A percentile compares a stretch with the other conserved stretches of the same genome.
Evolutionary conservation across 306 rosid species (phyloP).

Genomic region (Abrus precatorius): DNA sequence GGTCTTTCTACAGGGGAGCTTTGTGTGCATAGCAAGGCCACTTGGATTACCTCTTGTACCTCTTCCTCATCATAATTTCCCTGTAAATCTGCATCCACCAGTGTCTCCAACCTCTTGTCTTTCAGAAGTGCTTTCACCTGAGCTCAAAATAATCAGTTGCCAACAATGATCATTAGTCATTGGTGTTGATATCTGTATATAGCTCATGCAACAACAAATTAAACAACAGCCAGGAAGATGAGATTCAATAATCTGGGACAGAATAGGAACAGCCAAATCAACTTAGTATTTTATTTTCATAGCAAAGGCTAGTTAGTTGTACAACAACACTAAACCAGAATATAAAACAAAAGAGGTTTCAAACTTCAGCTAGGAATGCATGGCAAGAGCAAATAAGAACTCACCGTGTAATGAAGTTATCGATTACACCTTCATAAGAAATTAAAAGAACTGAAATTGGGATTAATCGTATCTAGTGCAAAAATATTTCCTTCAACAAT

Average conservation of each 20-base stretch:
- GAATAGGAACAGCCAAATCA: conserved; percentile 18
- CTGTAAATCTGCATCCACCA: conserved; percentile 76
- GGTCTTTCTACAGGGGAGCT: conserved; percentile 81
- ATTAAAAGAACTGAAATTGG: conserved; percentile 1
- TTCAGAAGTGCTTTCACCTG: conserved; percentile 86
- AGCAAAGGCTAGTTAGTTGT: neutral
- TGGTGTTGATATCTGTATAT: neutral
- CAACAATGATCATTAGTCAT: neutral
- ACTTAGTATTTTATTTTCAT: neutral
- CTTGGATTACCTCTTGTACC: conserved; percentile 84
- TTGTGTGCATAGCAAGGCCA: conserved; percentile 89
- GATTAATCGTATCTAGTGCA: neutral
- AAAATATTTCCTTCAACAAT: neutral
- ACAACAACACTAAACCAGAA: neutral
- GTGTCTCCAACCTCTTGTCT: conserved; percentile 74
- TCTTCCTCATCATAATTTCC: conserved; percentile 66
- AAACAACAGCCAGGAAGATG: conserved; percentile 3
- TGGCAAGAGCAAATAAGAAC: neutral
- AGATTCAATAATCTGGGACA: neutral
- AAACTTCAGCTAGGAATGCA: conserved; percentile 1
- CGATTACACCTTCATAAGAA: neutral
- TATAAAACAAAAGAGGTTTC: conserved; percentile 2
- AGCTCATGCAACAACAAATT: neutral
- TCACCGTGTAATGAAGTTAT: neutral
- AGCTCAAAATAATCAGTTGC: conserved; percentile 32